These are phyloP conservation scores for Suillus decipiens DNA, from an alignment of 768 basidiomycete species.

Conservation along the genomic window DNA sequence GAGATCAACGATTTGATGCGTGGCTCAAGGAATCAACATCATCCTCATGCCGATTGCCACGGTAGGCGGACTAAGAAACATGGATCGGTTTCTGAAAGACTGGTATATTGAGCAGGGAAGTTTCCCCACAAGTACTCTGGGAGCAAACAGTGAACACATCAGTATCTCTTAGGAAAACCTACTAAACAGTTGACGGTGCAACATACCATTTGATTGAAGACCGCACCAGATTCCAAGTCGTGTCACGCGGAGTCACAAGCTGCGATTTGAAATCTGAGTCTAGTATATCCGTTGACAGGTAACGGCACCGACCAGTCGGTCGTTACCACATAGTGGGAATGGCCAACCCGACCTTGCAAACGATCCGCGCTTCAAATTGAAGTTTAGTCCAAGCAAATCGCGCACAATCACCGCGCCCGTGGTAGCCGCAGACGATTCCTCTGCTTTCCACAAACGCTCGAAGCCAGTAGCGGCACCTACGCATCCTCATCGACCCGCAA, in stretches of 20 bases:
- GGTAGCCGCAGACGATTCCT: background rate
- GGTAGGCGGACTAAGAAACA: background rate
- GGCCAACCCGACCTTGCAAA: background rate
- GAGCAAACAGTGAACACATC: background rate
- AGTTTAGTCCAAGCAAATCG: background rate
- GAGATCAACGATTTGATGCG: constrained; percentile 5
- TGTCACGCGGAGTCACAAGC: background rate
- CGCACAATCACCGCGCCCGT: background rate
- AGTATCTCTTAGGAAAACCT: background rate
- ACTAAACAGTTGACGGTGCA: background rate
- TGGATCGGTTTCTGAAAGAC: background rate
- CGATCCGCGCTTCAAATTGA: background rate
- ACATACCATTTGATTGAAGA: background rate
- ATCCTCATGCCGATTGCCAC: constrained; percentile 1
- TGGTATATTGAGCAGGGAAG: background rate
- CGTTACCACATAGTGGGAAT: background rate
- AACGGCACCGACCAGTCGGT: background rate
- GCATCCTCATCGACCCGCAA: background rate
- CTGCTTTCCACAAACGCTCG: background rate
- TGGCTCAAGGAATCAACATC: background rate
- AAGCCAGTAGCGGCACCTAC: background rate
- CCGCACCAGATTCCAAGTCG: background rate
- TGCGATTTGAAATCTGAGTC: background rate
- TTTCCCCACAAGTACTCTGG: background rate
- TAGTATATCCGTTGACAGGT: background rate